A percentile compares a stretch with the other conserved stretches of the same genome.
Evolutionary conservation across 2,329 filamentous ascomycete species (phyloP).

Genomic region (Apiospora rasikravindrae): DNA sequence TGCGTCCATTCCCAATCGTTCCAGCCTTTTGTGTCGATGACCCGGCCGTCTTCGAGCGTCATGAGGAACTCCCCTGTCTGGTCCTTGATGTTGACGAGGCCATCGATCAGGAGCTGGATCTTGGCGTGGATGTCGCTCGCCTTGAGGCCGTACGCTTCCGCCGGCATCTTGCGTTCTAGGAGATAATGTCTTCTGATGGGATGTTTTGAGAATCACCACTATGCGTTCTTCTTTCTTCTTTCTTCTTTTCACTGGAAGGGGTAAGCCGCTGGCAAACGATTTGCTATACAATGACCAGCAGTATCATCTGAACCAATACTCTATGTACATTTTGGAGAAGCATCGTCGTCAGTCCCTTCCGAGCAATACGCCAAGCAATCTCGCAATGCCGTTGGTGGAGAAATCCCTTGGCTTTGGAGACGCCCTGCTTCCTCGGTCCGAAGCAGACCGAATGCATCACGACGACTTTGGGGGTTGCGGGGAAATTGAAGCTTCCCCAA

Average conservation of each 20-base stretch:
- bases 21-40: slow-evolving; percentile 88
- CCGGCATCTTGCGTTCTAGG: slow-evolving; percentile 40
- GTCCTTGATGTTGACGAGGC: slow-evolving; percentile 80
- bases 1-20: slow-evolving; percentile 85
- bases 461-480: background rate
- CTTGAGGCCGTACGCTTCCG: slow-evolving; percentile 51
- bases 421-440: slow-evolving; percentile 14
- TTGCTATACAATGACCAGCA: background rate
- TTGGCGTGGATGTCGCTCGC: slow-evolving; percentile 55
- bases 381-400: slow-evolving; percentile 23
- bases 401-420: slow-evolving; percentile 18
- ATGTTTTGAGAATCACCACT: background rate
- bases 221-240: background rate
- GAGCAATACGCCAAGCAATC: background rate
- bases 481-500: slow-evolving; percentile 17
- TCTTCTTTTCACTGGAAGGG: background rate
- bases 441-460: slow-evolving; percentile 14
- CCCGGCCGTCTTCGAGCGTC: slow-evolving; percentile 70
- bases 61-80: slow-evolving; percentile 76
- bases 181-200: background rate
- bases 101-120: slow-evolving; percentile 71
- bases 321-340: slow-evolving; percentile 12
- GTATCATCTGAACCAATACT: background rate
- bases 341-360: background rate
- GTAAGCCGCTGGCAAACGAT: background rate